phyloP scores from a whole-genome alignment of 179 eudicot species.

The Heliamphora pulchella region DNA sequence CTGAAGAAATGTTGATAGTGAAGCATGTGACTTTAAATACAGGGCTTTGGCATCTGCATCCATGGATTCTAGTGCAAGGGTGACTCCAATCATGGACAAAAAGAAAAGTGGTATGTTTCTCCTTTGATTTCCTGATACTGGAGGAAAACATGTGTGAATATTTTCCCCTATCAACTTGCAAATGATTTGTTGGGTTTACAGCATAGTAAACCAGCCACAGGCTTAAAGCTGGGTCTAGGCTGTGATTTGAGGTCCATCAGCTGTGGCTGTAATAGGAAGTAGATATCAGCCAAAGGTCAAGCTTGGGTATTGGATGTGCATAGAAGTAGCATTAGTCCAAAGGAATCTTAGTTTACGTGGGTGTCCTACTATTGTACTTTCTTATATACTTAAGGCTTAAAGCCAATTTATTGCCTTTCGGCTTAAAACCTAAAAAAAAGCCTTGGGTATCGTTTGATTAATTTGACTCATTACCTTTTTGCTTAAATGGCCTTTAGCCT shows the following conservation, averaged over 20 bases:
- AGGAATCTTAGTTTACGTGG: too few species aligned
- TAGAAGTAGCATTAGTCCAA: too few species aligned
- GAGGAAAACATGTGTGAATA: background rate
- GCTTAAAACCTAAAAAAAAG: too few species aligned
- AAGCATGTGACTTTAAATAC: slow-evolving; percentile 18
- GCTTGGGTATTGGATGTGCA: too few species aligned
- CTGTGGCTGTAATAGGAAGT: background rate
- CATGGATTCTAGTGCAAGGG: slow-evolving; percentile 87
- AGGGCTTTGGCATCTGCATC: slow-evolving; percentile 88
- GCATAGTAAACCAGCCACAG: background rate
- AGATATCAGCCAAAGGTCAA: too few species aligned
- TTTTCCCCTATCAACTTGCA: background rate
- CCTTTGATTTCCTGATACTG: background rate
- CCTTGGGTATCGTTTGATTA: too few species aligned
- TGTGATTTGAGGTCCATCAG: background rate
- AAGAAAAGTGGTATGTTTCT: slow-evolving; percentile 39
- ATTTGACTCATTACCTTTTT: too few species aligned
- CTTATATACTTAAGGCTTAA: too few species aligned
- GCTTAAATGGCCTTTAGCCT: too few species aligned
- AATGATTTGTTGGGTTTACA: background rate
- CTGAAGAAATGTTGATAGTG: background rate
- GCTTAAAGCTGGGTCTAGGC: background rate
- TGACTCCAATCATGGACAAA: slow-evolving; percentile 52
- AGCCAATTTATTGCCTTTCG: too few species aligned
- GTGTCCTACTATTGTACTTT: too few species aligned